These are phyloP conservation scores for Aspergillus sclerotialis DNA, from an alignment of 2,329 filamentous ascomycete genomes.

Conservation along the genomic window DNA sequence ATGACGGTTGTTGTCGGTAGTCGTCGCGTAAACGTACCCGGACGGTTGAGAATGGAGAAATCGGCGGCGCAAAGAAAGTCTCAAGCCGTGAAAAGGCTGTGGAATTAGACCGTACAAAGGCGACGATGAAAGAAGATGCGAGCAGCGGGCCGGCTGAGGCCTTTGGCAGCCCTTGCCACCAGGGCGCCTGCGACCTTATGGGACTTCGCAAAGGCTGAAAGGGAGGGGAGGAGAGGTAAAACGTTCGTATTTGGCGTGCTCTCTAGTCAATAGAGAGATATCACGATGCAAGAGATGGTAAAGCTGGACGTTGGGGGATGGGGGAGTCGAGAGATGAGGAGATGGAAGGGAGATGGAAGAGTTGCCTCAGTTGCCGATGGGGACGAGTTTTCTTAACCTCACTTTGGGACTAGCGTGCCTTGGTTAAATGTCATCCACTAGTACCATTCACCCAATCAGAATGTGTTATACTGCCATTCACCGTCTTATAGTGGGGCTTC, in stretches of 20 bases:
- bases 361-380: constrained; percentile 34
- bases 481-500: not conserved
- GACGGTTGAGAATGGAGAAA: constrained; percentile 10
- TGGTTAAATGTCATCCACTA: no score
- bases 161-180: constrained; percentile 43
- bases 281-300: constrained; percentile 39
- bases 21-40: constrained; percentile 9
- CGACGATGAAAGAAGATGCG: constrained; percentile 27
- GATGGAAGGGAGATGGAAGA: constrained; percentile 36
- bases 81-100: constrained; percentile 6
- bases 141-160: constrained; percentile 37
- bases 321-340: constrained; percentile 22
- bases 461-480: not conserved
- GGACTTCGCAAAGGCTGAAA: constrained; percentile 28
- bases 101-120: constrained; percentile 9
- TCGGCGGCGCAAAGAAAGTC: constrained; percentile 7
- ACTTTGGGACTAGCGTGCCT: constrained; percentile 17
- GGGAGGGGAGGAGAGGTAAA: constrained; percentile 17
- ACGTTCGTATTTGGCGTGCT: constrained; percentile 20
- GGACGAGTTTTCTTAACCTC: constrained; percentile 35
- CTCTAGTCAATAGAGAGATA: constrained; percentile 23
- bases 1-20: constrained; percentile 42
- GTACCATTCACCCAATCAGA: constrained; percentile 6
- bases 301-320: constrained; percentile 27
- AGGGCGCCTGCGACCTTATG: constrained; percentile 38